phyloP scores from a whole-genome alignment of 2,329 filamentous ascomycete species.

The Penicillium sp. region DNA sequence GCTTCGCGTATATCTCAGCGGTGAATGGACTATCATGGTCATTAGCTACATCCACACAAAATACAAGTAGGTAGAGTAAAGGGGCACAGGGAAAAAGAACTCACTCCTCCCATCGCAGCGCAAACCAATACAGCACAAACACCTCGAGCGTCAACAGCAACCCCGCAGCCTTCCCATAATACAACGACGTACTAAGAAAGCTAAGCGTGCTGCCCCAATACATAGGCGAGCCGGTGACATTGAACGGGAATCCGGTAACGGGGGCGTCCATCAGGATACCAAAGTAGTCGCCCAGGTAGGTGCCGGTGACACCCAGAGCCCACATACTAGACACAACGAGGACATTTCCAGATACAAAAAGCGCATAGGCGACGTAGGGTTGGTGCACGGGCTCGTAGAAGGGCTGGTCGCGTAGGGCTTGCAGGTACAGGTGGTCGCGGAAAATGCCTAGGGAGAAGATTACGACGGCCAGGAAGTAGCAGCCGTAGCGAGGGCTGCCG shows the following conservation, averaged over 20 bases:
- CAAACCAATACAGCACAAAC: slow-evolving; percentile 72
- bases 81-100: slow-evolving; percentile 21
- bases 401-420: slow-evolving; percentile 72
- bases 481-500: slow-evolving; percentile 72
- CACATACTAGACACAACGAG: slow-evolving; percentile 88
- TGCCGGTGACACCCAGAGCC: slow-evolving; percentile 88
- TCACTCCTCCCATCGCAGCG: slow-evolving; percentile 78
- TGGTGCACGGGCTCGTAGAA: slow-evolving; percentile 68
- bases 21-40: slow-evolving; percentile 68
- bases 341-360: slow-evolving; percentile 73
- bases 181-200: slow-evolving; percentile 82
- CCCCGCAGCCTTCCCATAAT: slow-evolving; percentile 83
- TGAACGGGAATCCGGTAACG: slow-evolving; percentile 95
- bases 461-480: slow-evolving; percentile 80
- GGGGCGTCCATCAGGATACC: slow-evolving; percentile 95
- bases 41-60: slow-evolving; percentile 4
- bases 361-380: slow-evolving; percentile 62
- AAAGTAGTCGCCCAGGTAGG: slow-evolving; percentile 97
- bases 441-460: slow-evolving; percentile 92
- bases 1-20: slow-evolving; percentile 82
- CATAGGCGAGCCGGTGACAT: slow-evolving; percentile 86
- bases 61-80: not conserved
- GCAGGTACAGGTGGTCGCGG: slow-evolving; percentile 83
- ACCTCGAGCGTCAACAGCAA: slow-evolving; percentile 72
- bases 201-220: slow-evolving; percentile 92